These are phyloP conservation scores for Cinnamomum chago DNA, from an alignment of 164 flowering plant species.

Conservation along the genomic window DNA sequence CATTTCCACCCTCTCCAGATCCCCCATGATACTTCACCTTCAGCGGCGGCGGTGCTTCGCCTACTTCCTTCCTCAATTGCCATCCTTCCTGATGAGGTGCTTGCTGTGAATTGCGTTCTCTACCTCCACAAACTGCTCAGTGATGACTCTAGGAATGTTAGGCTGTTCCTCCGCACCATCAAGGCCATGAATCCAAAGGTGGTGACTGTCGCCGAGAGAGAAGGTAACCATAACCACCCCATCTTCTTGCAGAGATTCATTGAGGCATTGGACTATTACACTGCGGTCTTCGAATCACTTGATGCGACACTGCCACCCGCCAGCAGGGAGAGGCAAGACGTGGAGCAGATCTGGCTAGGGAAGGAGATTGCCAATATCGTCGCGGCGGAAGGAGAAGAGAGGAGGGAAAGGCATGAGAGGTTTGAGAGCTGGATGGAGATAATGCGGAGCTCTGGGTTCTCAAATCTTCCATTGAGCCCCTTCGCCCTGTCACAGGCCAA, in stretches of 20 bases:
- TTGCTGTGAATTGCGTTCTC: conserved; percentile 71
- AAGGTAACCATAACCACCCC: conserved; percentile 69
- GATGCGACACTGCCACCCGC: conserved; percentile 83
- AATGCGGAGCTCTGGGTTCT: conserved; percentile 58
- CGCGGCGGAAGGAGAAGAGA: conserved; percentile 45
- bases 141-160: conserved; percentile 27
- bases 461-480: conserved; percentile 53
- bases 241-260: conserved; percentile 51
- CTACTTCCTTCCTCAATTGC: conserved; percentile 25
- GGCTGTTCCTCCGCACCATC: conserved; percentile 47
- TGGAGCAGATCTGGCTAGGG: conserved; percentile 84
- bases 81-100: conserved; percentile 49
- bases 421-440: conserved; percentile 69
- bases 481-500: conserved; percentile 88
- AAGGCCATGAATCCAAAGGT: conserved; percentile 69
- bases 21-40: conserved; percentile 12
- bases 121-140: conserved; percentile 57
- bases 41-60: conserved; percentile 11
- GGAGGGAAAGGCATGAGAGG: conserved; percentile 63
- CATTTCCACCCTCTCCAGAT: conserved; percentile 64
- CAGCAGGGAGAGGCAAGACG: conserved; percentile 64
- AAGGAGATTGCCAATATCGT: conserved; percentile 68
- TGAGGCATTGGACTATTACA: conserved; percentile 74
- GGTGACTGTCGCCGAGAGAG: conserved; percentile 72
- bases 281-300: conserved; percentile 73